phyloP scores from a whole-genome alignment of 805 yeast species.

The Wickerhamiella kazuoi region DNA sequence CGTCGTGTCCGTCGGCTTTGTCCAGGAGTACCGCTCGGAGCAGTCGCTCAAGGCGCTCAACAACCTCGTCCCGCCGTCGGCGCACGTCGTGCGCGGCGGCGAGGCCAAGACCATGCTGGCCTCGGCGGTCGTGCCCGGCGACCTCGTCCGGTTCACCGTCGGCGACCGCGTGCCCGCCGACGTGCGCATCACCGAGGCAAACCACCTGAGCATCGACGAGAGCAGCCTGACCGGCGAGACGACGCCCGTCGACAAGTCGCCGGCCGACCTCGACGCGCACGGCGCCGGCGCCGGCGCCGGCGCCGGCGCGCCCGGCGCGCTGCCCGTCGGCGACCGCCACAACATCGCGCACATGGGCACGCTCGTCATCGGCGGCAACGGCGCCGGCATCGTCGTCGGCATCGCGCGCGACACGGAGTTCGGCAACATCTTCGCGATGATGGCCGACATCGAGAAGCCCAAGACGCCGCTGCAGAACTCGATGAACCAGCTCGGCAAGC shows the following conservation, averaged over 20 bases:
- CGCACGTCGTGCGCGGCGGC: conserved; percentile 74
- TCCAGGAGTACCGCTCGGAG: conserved; percentile 92
- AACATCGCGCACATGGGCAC: conserved; percentile 95
- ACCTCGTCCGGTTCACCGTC: conserved; percentile 67
- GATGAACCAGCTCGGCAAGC: conserved; percentile 91
- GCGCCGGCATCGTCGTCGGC: conserved; percentile 80
- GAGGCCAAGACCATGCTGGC: conserved; percentile 71
- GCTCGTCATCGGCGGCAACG: conserved; percentile 88
- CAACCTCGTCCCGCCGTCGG: conserved; percentile 90
- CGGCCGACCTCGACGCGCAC: conserved; percentile 27
- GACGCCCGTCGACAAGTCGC: conserved; percentile 57
- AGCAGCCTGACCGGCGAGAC: conserved; percentile 93
- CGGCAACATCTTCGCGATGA: conserved; percentile 90
- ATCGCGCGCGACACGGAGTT: conserved; percentile 83
- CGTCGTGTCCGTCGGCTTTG: conserved; percentile 93
- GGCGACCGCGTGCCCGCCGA: conserved; percentile 98
- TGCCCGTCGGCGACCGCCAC: conserved; percentile 49
- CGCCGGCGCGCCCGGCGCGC: conserved; percentile 1
- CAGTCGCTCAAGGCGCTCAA: conserved; percentile 85
- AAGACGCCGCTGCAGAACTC: conserved; percentile 91
- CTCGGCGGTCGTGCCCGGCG: conserved; percentile 85
- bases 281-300: conserved; percentile 14
- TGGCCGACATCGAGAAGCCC: conserved; percentile 89
- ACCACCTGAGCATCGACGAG: conserved; percentile 75
- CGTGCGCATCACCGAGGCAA: conserved; percentile 59